These are phyloP conservation scores for Cymodocea nodosa DNA, from an alignment of 116 monocot species.

Conservation along the genomic window DNA sequence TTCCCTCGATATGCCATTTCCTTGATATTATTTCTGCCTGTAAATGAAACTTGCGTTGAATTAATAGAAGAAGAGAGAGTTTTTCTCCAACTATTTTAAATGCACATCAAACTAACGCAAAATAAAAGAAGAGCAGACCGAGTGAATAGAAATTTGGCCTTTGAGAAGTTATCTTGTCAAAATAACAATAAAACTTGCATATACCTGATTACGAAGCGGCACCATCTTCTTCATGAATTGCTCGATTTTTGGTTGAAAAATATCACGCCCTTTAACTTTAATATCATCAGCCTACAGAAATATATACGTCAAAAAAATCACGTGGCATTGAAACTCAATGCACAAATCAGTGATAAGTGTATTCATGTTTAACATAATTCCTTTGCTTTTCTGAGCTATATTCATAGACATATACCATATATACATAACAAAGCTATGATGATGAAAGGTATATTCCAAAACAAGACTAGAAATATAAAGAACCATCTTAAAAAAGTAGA, in stretches of 20 bases:
- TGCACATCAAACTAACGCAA: background rate
- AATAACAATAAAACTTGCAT: background rate
- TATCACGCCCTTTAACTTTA: conserved; percentile 39
- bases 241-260: conserved; percentile 47
- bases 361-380: background rate
- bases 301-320: background rate
- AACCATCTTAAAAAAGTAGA: too few relatives aligned
- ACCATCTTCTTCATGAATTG: conserved; percentile 39
- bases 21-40: conserved; percentile 46
- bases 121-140: background rate
- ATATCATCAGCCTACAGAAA: conserved; percentile 48
- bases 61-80: background rate
- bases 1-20: conserved; percentile 43
- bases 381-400: background rate
- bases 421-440: too few relatives aligned
- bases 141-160: background rate
- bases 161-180: too few relatives aligned
- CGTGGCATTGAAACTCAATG: too few relatives aligned
- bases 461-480: too few relatives aligned
- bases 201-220: conserved; percentile 61
- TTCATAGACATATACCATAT: too few relatives aligned
- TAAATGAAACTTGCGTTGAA: conserved; percentile 3
- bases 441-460: too few relatives aligned
- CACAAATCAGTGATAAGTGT: background rate
- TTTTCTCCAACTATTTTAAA: background rate